Evolutionary conservation across 441 rosid species (phyloP).

Genomic region (Manihot esculenta): DNA sequence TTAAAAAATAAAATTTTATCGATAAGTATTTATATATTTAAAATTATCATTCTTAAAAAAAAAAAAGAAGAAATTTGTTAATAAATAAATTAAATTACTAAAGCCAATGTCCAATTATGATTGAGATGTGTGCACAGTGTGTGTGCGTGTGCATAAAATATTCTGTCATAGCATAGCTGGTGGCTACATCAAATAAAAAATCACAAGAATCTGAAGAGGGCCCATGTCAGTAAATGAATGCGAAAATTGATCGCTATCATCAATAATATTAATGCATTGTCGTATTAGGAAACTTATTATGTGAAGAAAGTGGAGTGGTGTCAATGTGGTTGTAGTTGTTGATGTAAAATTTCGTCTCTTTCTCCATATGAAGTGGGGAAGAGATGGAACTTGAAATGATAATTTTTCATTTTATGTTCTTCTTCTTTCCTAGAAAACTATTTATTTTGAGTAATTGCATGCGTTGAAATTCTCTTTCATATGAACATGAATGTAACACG

Average conservation of each 20-base stretch:
- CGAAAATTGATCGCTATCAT: background rate
- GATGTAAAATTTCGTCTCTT: background rate
- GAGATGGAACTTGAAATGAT: background rate
- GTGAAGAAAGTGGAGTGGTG: constrained; percentile 1
- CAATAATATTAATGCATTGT: constrained; percentile 1
- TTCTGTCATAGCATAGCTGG: background rate
- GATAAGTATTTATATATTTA: no score
- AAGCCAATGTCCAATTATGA: background rate
- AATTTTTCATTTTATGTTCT: background rate
- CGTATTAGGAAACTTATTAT: constrained; percentile 1
- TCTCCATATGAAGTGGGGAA: background rate
- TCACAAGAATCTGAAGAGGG: constrained; percentile 12
- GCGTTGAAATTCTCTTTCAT: background rate
- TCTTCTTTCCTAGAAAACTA: background rate
- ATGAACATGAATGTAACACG: no score
- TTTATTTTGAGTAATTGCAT: background rate
- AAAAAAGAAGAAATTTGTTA: background rate
- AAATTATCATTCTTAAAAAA: background rate
- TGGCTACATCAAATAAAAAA: constrained; percentile 7
- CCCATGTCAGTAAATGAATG: constrained; percentile 3
- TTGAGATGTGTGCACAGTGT: no score
- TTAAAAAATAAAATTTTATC: no score
- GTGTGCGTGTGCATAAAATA: background rate
- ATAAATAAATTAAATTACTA: background rate
- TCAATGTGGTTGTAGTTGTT: constrained; percentile 14